A percentile compares a stretch with the other conserved stretches of the same genome.
phyloP scores from a whole-genome alignment of 2,329 filamentous ascomycete genomes.

The Orbilia ellipsospora region DNA sequence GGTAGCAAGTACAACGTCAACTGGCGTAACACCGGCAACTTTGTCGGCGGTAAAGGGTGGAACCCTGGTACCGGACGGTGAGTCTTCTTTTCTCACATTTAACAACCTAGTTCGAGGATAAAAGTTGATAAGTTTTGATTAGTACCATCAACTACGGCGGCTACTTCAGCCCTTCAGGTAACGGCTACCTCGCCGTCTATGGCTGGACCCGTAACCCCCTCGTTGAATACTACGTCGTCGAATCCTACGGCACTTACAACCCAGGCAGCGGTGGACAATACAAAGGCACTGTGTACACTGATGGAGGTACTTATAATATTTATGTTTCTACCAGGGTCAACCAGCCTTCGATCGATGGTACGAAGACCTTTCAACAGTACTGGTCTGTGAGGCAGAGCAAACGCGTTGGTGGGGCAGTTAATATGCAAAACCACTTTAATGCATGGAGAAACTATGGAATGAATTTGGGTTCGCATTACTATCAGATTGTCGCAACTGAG shows the following conservation, averaged over 20 bases:
- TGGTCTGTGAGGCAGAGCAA: conserved; percentile 67
- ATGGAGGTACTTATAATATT: conserved; percentile 63
- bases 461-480: conserved; percentile 65
- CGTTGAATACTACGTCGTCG: conserved; percentile 64
- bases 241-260: conserved; percentile 63
- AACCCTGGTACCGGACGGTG: conserved; percentile 62
- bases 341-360: conserved; percentile 66
- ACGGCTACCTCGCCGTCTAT: conserved; percentile 64
- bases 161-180: conserved; percentile 60
- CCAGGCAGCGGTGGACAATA: conserved; percentile 60
- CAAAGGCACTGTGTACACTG: conserved; percentile 62
- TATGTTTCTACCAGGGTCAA: conserved; percentile 63
- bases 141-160: conserved; percentile 61
- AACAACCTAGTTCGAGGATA: neutral
- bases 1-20: conserved; percentile 67
- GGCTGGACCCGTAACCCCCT: conserved; percentile 63
- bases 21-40: conserved; percentile 67
- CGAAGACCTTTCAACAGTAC: conserved; percentile 68
- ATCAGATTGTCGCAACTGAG: conserved; percentile 69
- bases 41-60: conserved; percentile 69
- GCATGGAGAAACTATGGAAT: conserved; percentile 67
- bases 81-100: neutral
- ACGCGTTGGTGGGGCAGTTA: conserved; percentile 67
- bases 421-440: conserved; percentile 67
- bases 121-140: conserved; percentile 11